Evolutionary conservation across 176 grass and related monocot species (phyloP).

Genomic region (Carex pumila): DNA sequence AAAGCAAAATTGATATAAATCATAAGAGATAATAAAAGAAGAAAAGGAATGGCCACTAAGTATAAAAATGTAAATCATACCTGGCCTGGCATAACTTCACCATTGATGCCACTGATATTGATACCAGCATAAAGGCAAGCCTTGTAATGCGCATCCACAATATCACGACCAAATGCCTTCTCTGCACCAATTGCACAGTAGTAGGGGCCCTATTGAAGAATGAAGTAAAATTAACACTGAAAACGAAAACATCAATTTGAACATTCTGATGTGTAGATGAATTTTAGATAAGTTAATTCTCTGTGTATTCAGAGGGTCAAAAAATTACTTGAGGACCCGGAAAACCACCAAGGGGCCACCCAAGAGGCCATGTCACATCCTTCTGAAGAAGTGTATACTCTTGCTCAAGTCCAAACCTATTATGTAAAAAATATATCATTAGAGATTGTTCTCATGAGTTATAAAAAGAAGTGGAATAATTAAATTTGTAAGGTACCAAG

Average conservation of each 20-base stretch:
- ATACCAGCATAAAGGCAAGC: slow-evolving; percentile 77
- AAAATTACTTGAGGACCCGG: slow-evolving; percentile 74
- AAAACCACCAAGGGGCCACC: slow-evolving; percentile 81
- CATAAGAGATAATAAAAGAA: neutral
- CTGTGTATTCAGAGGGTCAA: neutral
- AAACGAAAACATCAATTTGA: neutral
- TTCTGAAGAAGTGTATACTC: slow-evolving; percentile 98
- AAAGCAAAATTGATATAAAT: neutral
- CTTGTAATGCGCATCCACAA: slow-evolving; percentile 76
- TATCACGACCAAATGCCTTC: slow-evolving; percentile 64
- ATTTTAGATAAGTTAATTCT: neutral
- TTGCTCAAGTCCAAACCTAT: slow-evolving; percentile 89
- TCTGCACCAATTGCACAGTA: slow-evolving; percentile 63
- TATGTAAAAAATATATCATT: neutral
- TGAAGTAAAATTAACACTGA: neutral
- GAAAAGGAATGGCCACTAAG: neutral
- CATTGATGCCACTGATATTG: slow-evolving; percentile 71
- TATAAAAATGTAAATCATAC: slow-evolving; percentile 3
- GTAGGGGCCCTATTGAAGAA: slow-evolving; percentile 70
- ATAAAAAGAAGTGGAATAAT: neutral
- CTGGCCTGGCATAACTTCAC: slow-evolving; percentile 88
- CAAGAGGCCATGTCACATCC: slow-evolving; percentile 83
- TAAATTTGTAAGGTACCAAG: slow-evolving; percentile 39
- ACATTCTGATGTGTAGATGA: neutral
- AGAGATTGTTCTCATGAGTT: neutral